Evolutionary conservation across 73 alveolate genomes (phyloP), one percentile per base, ranked within the genome.

Genomic region (Symbiodinium pilosum): DNA sequence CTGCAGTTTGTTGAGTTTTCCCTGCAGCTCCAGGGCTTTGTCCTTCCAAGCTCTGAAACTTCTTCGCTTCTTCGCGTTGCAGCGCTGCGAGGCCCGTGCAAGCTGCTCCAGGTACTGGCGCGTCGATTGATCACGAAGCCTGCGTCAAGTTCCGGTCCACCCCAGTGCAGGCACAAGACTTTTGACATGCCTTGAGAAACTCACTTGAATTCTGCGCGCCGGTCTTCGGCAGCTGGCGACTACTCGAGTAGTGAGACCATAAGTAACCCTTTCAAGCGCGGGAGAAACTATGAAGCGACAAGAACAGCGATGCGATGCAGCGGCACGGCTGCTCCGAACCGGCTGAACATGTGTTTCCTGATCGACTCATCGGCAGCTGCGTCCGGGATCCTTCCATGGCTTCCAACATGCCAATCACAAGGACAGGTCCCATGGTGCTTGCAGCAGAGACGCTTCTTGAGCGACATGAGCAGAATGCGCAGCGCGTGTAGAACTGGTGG

Each of bases 261-360:
- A n/a, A n/a, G n/a, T n/a, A n/a, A n/a, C n/a, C n/a, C n/a, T n/a
- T n/a, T n/a, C n/a, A n/a, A n/a, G n/a, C n/a, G n/a, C n/a, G n/a
- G n/a, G n/a, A n/a, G n/a, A n/a, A n/a, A n/a, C n/a, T n/a, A n/a
- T n/a, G n/a, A n/a, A 39, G 94, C 94, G 8, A 87, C 94, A 1
- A 87, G 71, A 20, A 56, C 94, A 2, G 94, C 94, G 1, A 87
- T 56, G 94, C 94, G 94, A 41, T 87, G 94, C 41, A 87, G 85
- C 20, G 94, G 86, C 41, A 87, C 40, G 28, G 94, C 94, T 24
- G 51, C 36, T 30, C 85, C 84, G 59, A 87, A 87, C 11, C 94
- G 84, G 59, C 85, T 81, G 59, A 52, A 28, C 94, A 87, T 18
- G 64, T 87, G 94, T 64, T 41, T 38, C 71, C 94, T 54, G 59